These are phyloP conservation scores for Dendrobium huoshanense DNA, from an alignment of 106 monocot genomes.

Conservation along the genomic window DNA sequence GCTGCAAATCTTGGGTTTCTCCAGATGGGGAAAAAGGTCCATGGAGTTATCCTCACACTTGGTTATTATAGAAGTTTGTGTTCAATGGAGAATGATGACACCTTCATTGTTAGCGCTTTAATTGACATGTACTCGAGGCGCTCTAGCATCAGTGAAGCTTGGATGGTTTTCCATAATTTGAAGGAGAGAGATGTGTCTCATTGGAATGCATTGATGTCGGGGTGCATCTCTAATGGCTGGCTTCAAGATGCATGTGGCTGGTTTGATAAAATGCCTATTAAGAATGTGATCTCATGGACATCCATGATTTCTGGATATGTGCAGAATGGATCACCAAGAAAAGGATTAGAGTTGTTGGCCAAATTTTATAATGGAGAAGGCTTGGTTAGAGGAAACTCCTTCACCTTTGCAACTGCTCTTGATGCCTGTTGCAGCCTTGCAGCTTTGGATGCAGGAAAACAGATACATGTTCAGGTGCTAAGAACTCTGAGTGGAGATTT, in stretches of 20 bases:
- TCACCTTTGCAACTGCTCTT: constrained; percentile 35
- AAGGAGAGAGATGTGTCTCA: constrained; percentile 20
- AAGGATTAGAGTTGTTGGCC: constrained; percentile 32
- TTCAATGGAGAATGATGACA: background rate
- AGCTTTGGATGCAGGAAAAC: constrained; percentile 29
- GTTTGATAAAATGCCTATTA: constrained; percentile 34
- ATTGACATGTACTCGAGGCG: constrained; percentile 57
- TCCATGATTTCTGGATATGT: constrained; percentile 41
- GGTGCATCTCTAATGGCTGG: constrained; percentile 25
- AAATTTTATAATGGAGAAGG: constrained; percentile 20
- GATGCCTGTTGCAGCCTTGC: constrained; percentile 50
- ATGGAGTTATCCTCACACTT: constrained; percentile 20
- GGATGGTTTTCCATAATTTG: constrained; percentile 20
- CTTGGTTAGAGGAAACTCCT: constrained; percentile 18
- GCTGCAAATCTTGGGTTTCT: constrained; percentile 31
- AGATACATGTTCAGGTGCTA: constrained; percentile 37
- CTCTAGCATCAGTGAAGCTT: constrained; percentile 25
- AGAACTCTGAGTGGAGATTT: constrained; percentile 7
- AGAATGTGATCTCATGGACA: constrained; percentile 48
- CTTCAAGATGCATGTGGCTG: constrained; percentile 20
- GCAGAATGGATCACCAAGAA: constrained; percentile 19
- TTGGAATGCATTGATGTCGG: constrained; percentile 47
- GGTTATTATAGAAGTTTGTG: background rate
- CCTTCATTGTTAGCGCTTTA: constrained; percentile 22
- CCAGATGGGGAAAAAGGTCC: constrained; percentile 29